Conservation (phyloP, 495 filamentous ascomycete species). For the Xylaria cubensis region DNA sequence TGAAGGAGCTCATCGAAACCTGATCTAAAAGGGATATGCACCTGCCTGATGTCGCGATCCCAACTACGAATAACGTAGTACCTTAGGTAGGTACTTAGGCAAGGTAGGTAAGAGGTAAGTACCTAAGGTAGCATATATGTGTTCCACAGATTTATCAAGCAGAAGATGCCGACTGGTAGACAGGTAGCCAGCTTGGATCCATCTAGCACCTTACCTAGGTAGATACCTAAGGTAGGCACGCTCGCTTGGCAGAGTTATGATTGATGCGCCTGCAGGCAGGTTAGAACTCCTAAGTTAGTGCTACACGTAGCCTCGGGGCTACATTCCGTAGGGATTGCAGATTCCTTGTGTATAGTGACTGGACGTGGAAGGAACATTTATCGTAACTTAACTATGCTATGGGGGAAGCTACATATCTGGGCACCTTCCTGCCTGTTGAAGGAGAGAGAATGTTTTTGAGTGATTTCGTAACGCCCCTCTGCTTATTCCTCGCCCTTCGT, state of each 20-base stretch:
- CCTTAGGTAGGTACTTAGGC: too few species aligned
- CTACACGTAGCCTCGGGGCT: not conserved
- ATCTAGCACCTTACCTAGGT: not conserved
- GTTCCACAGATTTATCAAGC: not conserved
- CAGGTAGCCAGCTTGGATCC: not conserved
- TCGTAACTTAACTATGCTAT: not conserved
- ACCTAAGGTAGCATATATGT: not conserved
- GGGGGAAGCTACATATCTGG: not conserved
- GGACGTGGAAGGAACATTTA: conserved; percentile 1
- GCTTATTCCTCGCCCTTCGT: not conserved
- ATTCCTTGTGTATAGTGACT: not conserved
- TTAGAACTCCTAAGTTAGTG: not conserved
- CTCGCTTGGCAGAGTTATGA: not conserved
- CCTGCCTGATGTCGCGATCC: not conserved
- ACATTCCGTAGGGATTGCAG: not conserved
- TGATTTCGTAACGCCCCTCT: not conserved
- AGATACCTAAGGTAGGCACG: not conserved
- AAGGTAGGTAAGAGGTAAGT: too few species aligned
- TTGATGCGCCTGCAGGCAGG: not conserved
- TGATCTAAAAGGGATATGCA: not conserved
- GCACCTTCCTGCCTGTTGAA: not conserved
- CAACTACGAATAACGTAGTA: not conserved
- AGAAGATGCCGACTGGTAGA: not conserved
- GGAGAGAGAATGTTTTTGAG: not conserved
- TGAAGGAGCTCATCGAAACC: not conserved